These are phyloP conservation scores for Eucalyptus decipiens DNA, from an alignment of 345 rosid species.

Conservation along the genomic window DNA sequence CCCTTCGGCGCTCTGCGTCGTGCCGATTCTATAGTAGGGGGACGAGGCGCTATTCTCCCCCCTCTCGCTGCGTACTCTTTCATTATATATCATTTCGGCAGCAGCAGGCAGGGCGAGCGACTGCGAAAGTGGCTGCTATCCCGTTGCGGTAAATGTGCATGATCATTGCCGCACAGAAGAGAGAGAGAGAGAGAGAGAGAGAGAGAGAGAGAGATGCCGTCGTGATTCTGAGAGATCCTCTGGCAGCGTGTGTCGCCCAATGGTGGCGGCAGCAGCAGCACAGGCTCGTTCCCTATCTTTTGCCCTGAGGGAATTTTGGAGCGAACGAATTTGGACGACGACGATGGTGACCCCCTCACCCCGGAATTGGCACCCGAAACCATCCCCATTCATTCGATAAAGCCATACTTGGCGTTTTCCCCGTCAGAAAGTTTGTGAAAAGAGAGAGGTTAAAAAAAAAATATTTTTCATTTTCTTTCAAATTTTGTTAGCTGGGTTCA, in stretches of 20 bases:
- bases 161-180: neutral
- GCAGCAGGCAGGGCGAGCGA: neutral
- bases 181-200: neutral
- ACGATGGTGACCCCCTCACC: fast-evolving
- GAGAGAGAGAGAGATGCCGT: neutral
- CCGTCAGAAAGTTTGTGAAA: neutral
- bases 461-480: neutral
- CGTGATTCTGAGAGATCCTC: neutral
- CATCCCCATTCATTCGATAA: neutral
- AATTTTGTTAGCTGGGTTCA: too few species aligned
- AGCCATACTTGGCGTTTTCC: neutral
- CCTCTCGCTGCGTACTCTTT: too few species aligned
- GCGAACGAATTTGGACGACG: neutral
- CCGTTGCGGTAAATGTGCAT: neutral
- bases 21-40: neutral
- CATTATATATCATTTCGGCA: neutral
- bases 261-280: neutral
- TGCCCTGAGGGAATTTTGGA: neutral
- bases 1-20: neutral
- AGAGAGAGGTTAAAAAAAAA: too few species aligned
- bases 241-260: neutral
- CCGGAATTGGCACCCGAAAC: neutral
- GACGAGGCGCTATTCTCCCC: neutral
- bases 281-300: neutral
- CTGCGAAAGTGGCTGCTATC: neutral